Evolutionary conservation across 441 rosid genomes (phyloP).

Genomic region (Rhodomyrtus psidioides): DNA sequence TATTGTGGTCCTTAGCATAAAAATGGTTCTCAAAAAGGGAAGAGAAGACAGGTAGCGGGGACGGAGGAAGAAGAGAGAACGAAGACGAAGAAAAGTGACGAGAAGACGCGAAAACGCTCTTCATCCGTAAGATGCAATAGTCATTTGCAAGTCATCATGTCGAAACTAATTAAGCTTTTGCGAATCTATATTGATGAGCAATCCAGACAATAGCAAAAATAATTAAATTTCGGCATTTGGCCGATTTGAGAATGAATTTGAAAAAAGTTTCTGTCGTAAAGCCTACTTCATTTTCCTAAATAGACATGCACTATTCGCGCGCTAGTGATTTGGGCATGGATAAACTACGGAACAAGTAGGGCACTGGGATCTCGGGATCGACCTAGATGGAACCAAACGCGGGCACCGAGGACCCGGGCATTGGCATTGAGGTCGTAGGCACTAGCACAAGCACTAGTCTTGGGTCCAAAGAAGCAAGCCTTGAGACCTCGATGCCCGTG

Average conservation of each 20-base stretch:
- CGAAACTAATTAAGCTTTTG: not conserved
- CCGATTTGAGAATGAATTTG: not conserved
- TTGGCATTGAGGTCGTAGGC: not conserved
- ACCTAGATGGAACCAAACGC: not conserved
- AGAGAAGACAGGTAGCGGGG: not conserved
- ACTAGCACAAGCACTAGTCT: no score
- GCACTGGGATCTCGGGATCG: not conserved
- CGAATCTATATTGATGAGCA: not conserved
- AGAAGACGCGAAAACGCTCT: not conserved
- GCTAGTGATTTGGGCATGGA: not conserved
- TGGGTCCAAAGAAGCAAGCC: no score
- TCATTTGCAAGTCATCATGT: not conserved
- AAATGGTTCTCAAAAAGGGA: not conserved
- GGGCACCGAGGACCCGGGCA: not conserved
- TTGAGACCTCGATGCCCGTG: no score
- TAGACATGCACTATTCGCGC: no score
- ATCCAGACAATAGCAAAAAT: not conserved
- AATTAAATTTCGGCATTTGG: no score
- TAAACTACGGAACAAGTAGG: not conserved
- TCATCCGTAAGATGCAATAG: not conserved
- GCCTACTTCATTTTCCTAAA: not conserved
- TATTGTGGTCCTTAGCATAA: not conserved
- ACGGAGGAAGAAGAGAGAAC: not conserved
- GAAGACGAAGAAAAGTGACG: not conserved
- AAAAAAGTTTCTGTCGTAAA: not conserved